These are phyloP conservation scores for Spergularia marina DNA, from an alignment of 148 eudicot genomes.

Conservation along the genomic window DNA sequence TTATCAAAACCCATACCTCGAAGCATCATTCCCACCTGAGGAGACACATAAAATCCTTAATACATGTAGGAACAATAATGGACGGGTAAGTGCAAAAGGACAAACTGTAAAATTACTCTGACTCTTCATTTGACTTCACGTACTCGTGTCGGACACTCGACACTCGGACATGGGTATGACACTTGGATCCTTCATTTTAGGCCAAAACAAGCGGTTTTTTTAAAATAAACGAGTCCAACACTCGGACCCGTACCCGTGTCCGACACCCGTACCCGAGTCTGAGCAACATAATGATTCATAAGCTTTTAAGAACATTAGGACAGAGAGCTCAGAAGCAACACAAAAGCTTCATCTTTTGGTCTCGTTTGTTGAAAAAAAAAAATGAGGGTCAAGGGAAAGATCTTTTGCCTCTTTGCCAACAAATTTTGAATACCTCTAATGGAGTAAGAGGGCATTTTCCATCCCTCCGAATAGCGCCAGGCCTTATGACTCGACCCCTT, in stretches of 20 bases:
- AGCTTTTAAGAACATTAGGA: background rate
- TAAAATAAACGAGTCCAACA: no score
- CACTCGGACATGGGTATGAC: no score
- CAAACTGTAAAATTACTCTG: no score
- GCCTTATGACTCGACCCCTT: slow-evolving; percentile 82
- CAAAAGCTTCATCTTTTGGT: background rate
- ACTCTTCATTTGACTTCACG: no score
- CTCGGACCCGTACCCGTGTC: no score
- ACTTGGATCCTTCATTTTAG: no score
- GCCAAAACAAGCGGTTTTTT: no score
- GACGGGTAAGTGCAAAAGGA: background rate
- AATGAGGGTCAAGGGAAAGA: background rate
- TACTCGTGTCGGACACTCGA: no score
- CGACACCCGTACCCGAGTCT: no score
- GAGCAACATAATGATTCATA: no score
- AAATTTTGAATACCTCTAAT: slow-evolving; percentile 59
- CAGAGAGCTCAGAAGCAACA: background rate
- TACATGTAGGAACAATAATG: background rate
- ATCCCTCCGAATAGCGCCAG: slow-evolving; percentile 85
- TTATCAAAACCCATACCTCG: slow-evolving; percentile 98
- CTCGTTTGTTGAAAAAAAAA: background rate
- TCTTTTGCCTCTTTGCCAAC: background rate
- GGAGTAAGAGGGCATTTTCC: slow-evolving; percentile 99
- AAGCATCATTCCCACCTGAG: slow-evolving; percentile 97
- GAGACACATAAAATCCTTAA: slow-evolving; percentile 2